Conservation (phyloP, 169 alveolate genomes). For the Cystoisospora suis region DNA sequence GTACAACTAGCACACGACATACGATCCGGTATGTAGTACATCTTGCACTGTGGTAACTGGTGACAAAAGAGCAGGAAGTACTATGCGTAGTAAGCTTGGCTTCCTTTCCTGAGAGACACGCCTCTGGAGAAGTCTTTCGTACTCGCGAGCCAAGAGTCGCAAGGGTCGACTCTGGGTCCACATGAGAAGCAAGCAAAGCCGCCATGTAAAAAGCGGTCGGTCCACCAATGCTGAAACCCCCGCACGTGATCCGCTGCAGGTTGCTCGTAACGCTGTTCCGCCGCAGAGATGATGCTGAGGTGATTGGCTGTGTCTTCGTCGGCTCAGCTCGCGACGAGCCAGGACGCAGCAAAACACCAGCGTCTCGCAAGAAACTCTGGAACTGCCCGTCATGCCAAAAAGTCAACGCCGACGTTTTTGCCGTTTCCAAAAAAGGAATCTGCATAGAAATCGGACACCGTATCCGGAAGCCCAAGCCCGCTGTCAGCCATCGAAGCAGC, state of each 20-base stretch:
- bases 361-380: background rate
- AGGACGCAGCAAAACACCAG: background rate
- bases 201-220: constrained; percentile 26
- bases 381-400: background rate
- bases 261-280: background rate
- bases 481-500: too few species aligned
- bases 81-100: too few species aligned
- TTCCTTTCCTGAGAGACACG: too few species aligned
- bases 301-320: background rate
- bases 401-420: background rate
- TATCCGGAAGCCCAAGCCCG: too few species aligned
- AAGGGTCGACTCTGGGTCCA: constrained; percentile 11
- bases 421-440: constrained; percentile 16
- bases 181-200: background rate
- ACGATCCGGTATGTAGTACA: too few species aligned
- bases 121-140: too few species aligned
- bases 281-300: background rate
- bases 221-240: constrained; percentile 36
- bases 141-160: background rate
- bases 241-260: background rate
- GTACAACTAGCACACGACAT: too few species aligned
- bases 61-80: too few species aligned
- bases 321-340: background rate
- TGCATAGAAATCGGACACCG: background rate
- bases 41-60: too few species aligned